These are phyloP conservation scores for Pythium volutum DNA, from an alignment of 352 stramenopile species.

Conservation along the genomic window DNA sequence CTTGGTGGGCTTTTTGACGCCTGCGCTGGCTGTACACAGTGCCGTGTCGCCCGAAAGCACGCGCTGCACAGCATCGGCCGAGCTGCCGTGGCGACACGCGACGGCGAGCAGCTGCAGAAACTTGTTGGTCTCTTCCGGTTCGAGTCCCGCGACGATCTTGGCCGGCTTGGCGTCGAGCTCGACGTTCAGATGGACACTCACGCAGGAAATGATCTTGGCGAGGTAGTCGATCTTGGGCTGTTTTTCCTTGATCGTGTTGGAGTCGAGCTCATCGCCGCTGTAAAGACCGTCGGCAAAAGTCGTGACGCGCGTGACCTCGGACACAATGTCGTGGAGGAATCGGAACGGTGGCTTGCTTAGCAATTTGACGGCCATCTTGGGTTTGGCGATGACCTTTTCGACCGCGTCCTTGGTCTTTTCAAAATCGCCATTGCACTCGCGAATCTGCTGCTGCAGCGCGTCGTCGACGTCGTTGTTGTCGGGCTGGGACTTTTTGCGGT, in stretches of 20 bases:
- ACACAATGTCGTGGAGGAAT: slow-evolving; percentile 86
- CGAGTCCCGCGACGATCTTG: slow-evolving; percentile 92
- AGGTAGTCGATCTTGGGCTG: slow-evolving; percentile 90
- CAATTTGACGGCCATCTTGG: slow-evolving; percentile 84
- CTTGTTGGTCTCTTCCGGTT: slow-evolving; percentile 93
- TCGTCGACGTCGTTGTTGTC: slow-evolving; percentile 57
- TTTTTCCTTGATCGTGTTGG: slow-evolving; percentile 91
- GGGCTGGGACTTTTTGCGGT: slow-evolving; percentile 27
- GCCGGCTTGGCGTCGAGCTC: slow-evolving; percentile 68
- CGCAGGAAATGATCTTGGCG: slow-evolving; percentile 87
- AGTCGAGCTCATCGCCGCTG: slow-evolving; percentile 86
- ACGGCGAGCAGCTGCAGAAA: slow-evolving; percentile 91
- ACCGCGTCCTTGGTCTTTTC: slow-evolving; percentile 72
- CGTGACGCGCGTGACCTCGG: slow-evolving; percentile 73
- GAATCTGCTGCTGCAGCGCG: slow-evolving; percentile 48
- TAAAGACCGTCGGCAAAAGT: slow-evolving; percentile 86
- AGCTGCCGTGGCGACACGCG: slow-evolving; percentile 63
- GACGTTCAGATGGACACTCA: slow-evolving; percentile 86
- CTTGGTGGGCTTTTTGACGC: slow-evolving; percentile 35
- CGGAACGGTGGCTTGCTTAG: slow-evolving; percentile 85
- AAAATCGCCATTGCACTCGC: slow-evolving; percentile 73
- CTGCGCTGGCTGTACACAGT: slow-evolving; percentile 30
- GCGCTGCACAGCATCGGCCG: slow-evolving; percentile 61
- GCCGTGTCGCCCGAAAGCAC: slow-evolving; percentile 59
- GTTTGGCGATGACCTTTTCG: slow-evolving; percentile 78